Percentiles rank a stretch among this genome's conserved stretches.
phyloP scores from a whole-genome alignment of 495 filamentous ascomycete genomes.

The Penicillium paradoxum region DNA sequence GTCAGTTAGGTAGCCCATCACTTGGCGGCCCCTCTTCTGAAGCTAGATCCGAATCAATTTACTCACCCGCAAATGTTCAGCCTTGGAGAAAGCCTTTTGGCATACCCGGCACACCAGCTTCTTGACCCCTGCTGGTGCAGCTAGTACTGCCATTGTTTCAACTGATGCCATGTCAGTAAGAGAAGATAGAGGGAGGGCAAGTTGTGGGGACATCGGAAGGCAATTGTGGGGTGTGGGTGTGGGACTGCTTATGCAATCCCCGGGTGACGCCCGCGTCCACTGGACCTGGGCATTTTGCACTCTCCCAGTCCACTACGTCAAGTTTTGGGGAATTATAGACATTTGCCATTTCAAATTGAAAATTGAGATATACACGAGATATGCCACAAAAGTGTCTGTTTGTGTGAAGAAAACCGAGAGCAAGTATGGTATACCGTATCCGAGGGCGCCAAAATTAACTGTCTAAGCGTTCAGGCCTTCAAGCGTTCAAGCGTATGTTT shows the following conservation, averaged over 20 bases:
- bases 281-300: no score
- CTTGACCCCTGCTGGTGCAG: slow-evolving; percentile 19
- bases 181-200: not conserved
- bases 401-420: not conserved
- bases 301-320: no score
- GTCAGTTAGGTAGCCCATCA: slow-evolving; percentile 14
- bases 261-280: not conserved
- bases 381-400: not conserved
- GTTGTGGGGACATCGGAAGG: slow-evolving; percentile 13
- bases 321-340: no score
- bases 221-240: slow-evolving; percentile 17
- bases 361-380: no score
- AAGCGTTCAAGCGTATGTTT: not conserved
- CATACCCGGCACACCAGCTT: slow-evolving; percentile 39
- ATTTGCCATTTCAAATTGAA: no score
- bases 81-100: slow-evolving; percentile 43
- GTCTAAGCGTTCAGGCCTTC: not conserved
- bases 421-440: no score
- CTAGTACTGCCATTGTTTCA: slow-evolving; percentile 17
- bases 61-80: slow-evolving; percentile 43
- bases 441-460: not conserved
- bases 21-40: slow-evolving; percentile 12
- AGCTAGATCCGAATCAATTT: not conserved
- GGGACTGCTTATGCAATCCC: slow-evolving; percentile 7
- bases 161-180: slow-evolving; percentile 11